These are phyloP conservation scores for Pleurostoma richardsiae DNA, from an alignment of 2,329 filamentous ascomycete species.

Conservation along the genomic window DNA sequence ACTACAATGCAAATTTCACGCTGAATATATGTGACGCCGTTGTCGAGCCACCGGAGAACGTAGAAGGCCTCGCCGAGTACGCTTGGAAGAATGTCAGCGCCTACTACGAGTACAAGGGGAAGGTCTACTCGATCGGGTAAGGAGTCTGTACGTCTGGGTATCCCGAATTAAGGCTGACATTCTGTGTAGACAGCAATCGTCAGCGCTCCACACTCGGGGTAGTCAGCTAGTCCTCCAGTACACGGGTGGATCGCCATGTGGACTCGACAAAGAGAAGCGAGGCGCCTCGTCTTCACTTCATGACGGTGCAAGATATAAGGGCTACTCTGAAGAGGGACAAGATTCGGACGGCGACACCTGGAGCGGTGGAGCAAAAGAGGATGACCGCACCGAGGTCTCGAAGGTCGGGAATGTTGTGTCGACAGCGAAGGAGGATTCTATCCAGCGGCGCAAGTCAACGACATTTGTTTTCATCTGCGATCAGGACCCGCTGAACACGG, in stretches of 20 bases:
- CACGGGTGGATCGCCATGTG: slow-evolving; percentile 71
- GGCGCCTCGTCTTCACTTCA: slow-evolving; percentile 17
- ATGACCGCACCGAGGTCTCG: slow-evolving; percentile 1
- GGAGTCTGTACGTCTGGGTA: slow-evolving; percentile 15
- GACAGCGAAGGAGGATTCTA: slow-evolving; percentile 23
- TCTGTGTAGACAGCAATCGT: slow-evolving; percentile 45
- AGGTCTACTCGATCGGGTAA: slow-evolving; percentile 71
- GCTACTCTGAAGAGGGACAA: slow-evolving; percentile 21
- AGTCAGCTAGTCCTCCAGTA: slow-evolving; percentile 75
- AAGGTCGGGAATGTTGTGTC: slow-evolving; percentile 10
- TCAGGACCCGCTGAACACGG: slow-evolving; percentile 64
- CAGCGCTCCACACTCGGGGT: slow-evolving; percentile 53
- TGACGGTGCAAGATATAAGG: slow-evolving; percentile 15
- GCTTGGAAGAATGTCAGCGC: slow-evolving; percentile 72
- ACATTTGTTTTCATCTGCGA: slow-evolving; percentile 94
- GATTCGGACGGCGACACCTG: slow-evolving; percentile 18
- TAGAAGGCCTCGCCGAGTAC: slow-evolving; percentile 57
- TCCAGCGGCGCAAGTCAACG: slow-evolving; percentile 63
- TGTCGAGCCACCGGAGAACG: slow-evolving; percentile 58
- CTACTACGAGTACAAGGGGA: slow-evolving; percentile 63
- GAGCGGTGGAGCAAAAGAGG: slow-evolving; percentile 15
- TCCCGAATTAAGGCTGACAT: slow-evolving; percentile 3
- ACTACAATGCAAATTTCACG: slow-evolving; percentile 78
- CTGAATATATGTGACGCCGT: slow-evolving; percentile 76
- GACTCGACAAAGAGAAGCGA: slow-evolving; percentile 34